Conservation (phyloP, 208 protist genomes). For the Giardia duodenalis region DNA sequence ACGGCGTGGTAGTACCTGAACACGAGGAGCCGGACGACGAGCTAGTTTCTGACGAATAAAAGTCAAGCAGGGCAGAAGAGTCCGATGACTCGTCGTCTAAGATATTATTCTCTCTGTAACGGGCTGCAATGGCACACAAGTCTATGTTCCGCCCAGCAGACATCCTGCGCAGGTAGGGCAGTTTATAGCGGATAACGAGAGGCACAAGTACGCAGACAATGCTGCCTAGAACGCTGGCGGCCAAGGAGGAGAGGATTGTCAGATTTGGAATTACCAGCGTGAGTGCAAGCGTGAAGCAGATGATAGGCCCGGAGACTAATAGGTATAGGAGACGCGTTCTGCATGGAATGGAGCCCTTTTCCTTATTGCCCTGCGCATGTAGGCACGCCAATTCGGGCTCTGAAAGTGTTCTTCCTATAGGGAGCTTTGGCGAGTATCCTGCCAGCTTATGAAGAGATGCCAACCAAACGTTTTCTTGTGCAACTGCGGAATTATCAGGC, state of each 20-base stretch:
- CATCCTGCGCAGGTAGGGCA: neutral
- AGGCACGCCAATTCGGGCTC: no score
- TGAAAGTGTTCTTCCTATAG: no score
- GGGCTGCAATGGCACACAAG: no score
- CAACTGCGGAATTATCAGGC: no score
- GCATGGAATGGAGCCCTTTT: no score
- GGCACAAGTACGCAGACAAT: neutral
- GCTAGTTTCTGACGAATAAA: no score
- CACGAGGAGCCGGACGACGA: no score
- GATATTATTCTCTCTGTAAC: no score
- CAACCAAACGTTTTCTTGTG: neutral
- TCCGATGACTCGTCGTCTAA: no score
- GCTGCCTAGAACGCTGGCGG: neutral
- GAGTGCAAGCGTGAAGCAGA: neutral
- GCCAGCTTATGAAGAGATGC: neutral
- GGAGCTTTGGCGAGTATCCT: no score
- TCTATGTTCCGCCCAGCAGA: neutral
- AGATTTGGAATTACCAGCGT: neutral
- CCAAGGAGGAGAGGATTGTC: neutral
- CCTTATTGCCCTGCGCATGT: neutral
- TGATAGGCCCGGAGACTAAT: neutral
- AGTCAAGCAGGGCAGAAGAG: no score
- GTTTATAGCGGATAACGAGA: neutral
- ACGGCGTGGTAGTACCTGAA: no score
- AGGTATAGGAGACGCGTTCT: neutral